Conservation (phyloP, 1,284 basidiomycete species). For the Baeospora myosura region DNA sequence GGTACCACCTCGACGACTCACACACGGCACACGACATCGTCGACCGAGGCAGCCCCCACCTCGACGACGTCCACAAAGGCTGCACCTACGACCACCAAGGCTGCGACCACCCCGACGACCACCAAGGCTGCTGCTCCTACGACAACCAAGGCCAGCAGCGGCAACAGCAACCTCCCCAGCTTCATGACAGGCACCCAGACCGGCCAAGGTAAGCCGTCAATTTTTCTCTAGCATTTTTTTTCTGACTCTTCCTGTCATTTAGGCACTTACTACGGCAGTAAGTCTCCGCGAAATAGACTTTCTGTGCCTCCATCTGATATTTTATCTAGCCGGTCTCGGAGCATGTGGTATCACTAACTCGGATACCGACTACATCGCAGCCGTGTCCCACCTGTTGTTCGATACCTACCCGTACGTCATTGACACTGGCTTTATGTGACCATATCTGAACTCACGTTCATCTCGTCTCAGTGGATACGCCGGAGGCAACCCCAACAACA, state of each 20-base stretch:
- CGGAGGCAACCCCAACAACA: constrained; percentile 51
- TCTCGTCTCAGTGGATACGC: constrained; percentile 34
- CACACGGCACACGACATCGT: constrained; percentile 4
- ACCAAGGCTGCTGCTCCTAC: constrained; percentile 16
- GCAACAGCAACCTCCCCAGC: constrained; percentile 15
- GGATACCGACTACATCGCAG: constrained; percentile 50
- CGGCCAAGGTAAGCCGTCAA: no score
- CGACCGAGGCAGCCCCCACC: constrained; percentile 11
- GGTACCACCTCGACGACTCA: no score
- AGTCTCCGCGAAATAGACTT: no score
- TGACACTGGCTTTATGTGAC: not conserved
- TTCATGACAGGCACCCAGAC: constrained; percentile 40
- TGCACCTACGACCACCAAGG: constrained; percentile 6
- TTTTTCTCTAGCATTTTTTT: no score
- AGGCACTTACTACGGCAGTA: no score
- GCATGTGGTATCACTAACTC: constrained; percentile 61
- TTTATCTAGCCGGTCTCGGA: constrained; percentile 46
- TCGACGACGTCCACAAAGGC: constrained; percentile 8
- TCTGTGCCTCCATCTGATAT: no score
- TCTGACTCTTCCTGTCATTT: no score
- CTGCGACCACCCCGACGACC: constrained; percentile 15
- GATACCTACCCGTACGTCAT: constrained; percentile 54
- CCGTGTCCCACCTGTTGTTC: constrained; percentile 51
- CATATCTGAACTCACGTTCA: constrained; percentile 7
- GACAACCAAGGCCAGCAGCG: constrained; percentile 9